These are phyloP conservation scores for Penicillium simplicissimum DNA, from an alignment of 495 filamentous ascomycete genomes.

Conservation along the genomic window DNA sequence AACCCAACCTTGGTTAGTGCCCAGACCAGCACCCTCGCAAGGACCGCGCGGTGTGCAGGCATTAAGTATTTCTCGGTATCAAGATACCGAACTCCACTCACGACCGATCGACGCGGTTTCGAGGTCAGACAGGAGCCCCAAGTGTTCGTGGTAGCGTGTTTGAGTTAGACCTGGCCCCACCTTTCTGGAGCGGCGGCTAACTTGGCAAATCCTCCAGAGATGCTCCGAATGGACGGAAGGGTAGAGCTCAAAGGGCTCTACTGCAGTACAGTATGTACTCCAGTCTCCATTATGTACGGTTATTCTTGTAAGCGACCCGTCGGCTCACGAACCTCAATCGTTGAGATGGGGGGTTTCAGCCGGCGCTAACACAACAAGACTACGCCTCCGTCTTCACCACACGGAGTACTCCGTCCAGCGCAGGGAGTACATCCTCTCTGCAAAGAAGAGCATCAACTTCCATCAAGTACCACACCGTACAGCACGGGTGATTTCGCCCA, in stretches of 20 bases:
- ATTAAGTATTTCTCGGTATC: neutral
- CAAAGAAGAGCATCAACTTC: neutral
- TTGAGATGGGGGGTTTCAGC: neutral
- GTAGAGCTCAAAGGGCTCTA: too few species aligned
- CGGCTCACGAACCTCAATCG: neutral
- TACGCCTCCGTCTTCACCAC: neutral
- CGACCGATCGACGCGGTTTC: slow-evolving; percentile 15
- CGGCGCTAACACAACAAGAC: neutral
- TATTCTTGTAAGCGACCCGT: neutral
- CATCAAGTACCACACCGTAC: too few species aligned
- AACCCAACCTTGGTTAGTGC: neutral
- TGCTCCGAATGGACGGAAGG: neutral
- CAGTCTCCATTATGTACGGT: neutral
- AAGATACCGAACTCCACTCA: neutral
- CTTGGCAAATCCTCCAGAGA: slow-evolving; percentile 16
- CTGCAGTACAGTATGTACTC: neutral
- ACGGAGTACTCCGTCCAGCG: neutral
- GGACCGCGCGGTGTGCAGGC: neutral
- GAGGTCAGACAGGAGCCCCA: slow-evolving; percentile 8
- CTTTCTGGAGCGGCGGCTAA: slow-evolving; percentile 23
- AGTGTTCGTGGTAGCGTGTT: slow-evolving; percentile 35
- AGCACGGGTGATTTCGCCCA: neutral
- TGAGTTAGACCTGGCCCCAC: slow-evolving; percentile 29
- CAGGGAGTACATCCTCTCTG: neutral
- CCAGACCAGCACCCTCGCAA: neutral